These are phyloP conservation scores for Nitzschia inconspicua DNA, from an alignment of 108 stramenopile genomes.

Conservation along the genomic window DNA sequence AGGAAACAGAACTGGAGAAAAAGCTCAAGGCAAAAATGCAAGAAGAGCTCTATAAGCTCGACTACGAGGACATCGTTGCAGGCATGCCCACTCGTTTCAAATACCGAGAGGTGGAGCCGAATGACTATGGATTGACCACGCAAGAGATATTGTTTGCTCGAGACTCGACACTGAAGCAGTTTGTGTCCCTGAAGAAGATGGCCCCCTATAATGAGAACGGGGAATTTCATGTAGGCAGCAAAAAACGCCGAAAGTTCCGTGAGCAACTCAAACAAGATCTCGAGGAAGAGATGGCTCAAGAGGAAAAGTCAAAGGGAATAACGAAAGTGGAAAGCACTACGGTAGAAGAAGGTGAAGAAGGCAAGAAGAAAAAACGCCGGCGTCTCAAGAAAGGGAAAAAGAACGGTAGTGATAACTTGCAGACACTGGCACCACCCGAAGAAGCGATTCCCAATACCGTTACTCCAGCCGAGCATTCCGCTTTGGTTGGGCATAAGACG, in stretches of 20 bases:
- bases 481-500: no score
- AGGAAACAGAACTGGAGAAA: constrained; percentile 57
- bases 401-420: constrained; percentile 25
- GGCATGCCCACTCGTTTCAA: constrained; percentile 98
- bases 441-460: no score
- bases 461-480: no score
- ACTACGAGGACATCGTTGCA: constrained; percentile 98
- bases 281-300: constrained; percentile 24
- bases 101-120: constrained; percentile 88
- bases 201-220: constrained; percentile 91
- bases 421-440: no score
- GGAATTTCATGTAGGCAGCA: constrained; percentile 66
- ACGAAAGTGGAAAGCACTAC: constrained; percentile 24
- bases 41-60: constrained; percentile 96
- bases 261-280: constrained; percentile 70
- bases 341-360: constrained; percentile 11
- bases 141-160: constrained; percentile 94
- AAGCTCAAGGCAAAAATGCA: constrained; percentile 70
- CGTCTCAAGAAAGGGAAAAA: constrained; percentile 49
- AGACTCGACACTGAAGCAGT: constrained; percentile 90
- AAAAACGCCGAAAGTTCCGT: constrained; percentile 73
- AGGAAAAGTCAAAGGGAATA: constrained; percentile 12
- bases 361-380: constrained; percentile 57
- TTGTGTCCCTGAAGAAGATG: constrained; percentile 95
- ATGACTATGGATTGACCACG: constrained; percentile 89